Conservation (phyloP, 1,284 basidiomycete species). For the Porodaedalea pini region DNA sequence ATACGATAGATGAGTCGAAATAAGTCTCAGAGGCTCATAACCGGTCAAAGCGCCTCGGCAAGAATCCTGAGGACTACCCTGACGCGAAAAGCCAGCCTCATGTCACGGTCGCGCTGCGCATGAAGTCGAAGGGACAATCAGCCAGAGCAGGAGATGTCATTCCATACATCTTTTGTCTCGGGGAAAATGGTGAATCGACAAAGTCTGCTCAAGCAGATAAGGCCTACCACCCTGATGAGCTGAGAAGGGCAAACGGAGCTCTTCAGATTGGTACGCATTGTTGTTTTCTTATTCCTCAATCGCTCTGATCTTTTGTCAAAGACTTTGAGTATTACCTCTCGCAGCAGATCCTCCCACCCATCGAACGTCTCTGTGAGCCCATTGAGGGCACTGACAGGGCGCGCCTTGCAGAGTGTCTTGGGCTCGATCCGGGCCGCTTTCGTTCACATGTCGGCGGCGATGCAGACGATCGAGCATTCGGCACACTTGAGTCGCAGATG, state of each 20-base stretch:
- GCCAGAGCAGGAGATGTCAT: slow-evolving; percentile 91
- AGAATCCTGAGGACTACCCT: slow-evolving; percentile 94
- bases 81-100: slow-evolving; percentile 95
- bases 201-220: slow-evolving; percentile 86
- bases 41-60: slow-evolving; percentile 75
- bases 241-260: slow-evolving; percentile 65
- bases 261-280: slow-evolving; percentile 65
- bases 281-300: neutral
- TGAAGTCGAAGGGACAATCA: slow-evolving; percentile 82
- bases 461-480: slow-evolving; percentile 67
- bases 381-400: slow-evolving; percentile 95
- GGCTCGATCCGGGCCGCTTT: slow-evolving; percentile 84
- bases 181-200: slow-evolving; percentile 67
- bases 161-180: slow-evolving; percentile 91
- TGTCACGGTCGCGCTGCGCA: slow-evolving; percentile 91
- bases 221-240: slow-evolving; percentile 92
- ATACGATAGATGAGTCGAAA: neutral
- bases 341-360: slow-evolving; percentile 89
- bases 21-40: neutral
- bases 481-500: slow-evolving; percentile 86
- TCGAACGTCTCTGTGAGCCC: slow-evolving; percentile 92
- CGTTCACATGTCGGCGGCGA: slow-evolving; percentile 42
- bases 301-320: slow-evolving; percentile 29
- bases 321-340: slow-evolving; percentile 93
- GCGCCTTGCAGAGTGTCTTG: slow-evolving; percentile 91